Conservation (phyloP, 176 grass and related monocot species). For the Juncus effusus region DNA sequence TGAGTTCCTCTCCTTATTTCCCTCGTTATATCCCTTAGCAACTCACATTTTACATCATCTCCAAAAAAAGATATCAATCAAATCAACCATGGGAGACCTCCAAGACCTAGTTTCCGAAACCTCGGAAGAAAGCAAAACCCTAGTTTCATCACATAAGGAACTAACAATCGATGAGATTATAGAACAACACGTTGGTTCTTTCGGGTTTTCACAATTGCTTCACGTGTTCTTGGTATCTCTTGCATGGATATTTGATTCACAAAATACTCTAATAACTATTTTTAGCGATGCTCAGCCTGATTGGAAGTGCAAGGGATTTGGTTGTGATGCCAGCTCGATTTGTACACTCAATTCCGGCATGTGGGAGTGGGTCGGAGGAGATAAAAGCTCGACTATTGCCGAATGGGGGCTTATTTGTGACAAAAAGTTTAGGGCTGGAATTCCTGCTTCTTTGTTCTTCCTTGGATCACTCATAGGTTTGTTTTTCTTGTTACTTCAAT, state of each 20-base stretch:
- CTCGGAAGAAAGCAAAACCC: neutral
- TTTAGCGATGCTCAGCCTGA: slow-evolving; percentile 39
- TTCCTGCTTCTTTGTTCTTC: slow-evolving; percentile 53
- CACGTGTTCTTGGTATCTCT: slow-evolving; percentile 53
- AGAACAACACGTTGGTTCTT: slow-evolving; percentile 40
- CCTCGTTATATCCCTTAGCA: slow-evolving; percentile 22
- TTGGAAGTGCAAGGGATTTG: slow-evolving; percentile 33
- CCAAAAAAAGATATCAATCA: neutral
- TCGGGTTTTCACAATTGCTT: slow-evolving; percentile 37
- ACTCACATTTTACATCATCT: neutral
- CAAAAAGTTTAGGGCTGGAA: slow-evolving; percentile 38
- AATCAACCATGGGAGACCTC: slow-evolving; percentile 32
- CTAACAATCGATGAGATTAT: slow-evolving; percentile 41
- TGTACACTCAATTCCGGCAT: slow-evolving; percentile 31
- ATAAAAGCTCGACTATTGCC: slow-evolving; percentile 41
- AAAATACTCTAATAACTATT: slow-evolving; percentile 44
- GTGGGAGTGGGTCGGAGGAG: slow-evolving; percentile 49
- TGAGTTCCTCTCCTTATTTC: neutral
- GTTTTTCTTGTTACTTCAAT: neutral
- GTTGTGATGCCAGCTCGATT: slow-evolving; percentile 9
- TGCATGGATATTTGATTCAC: slow-evolving; percentile 42
- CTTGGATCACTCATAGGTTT: slow-evolving; percentile 43
- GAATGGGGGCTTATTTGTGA: slow-evolving; percentile 53
- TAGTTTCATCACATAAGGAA: slow-evolving; percentile 26
- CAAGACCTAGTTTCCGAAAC: slow-evolving; percentile 22